A percentile compares a stretch with the other conserved stretches of the same genome.
Conservation (phyloP, 202 grass and related monocot species). For the Carex arenaria region DNA sequence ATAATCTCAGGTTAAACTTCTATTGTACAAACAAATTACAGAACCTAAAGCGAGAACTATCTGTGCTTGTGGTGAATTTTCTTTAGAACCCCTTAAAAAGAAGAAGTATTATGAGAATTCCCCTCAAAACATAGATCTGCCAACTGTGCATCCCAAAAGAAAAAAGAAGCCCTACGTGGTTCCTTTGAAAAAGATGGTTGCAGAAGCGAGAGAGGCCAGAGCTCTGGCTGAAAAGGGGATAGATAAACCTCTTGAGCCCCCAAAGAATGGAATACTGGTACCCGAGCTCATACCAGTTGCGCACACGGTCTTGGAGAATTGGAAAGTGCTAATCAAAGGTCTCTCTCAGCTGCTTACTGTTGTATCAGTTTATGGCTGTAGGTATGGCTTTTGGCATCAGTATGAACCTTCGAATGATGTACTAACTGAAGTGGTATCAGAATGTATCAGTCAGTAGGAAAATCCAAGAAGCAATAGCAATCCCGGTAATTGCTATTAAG, state of each 20-base stretch:
- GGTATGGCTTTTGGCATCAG: conserved; percentile 25
- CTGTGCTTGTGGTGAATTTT: conserved; percentile 21
- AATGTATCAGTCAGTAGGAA: not conserved
- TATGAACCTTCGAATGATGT: not conserved
- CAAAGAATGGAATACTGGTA: conserved; percentile 80
- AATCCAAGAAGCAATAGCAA: not conserved
- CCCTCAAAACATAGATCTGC: conserved; percentile 80
- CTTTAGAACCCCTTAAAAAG: not conserved
- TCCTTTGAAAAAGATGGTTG: conserved; percentile 66
- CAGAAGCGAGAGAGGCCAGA: conserved; percentile 50
- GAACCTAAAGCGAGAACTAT: not conserved
- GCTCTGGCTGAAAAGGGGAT: conserved; percentile 63
- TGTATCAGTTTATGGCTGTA: conserved; percentile 75
- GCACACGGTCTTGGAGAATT: conserved; percentile 66
- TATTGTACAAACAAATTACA: conserved; percentile 12
- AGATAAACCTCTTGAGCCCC: conserved; percentile 69
- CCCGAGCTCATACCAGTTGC: conserved; percentile 78
- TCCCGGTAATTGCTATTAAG: not conserved
- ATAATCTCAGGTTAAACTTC: conserved; percentile 8
- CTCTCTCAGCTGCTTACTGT: conserved; percentile 73
- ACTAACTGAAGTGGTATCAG: not conserved
- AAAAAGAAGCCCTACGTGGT: conserved; percentile 81
- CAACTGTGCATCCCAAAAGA: conserved; percentile 53
- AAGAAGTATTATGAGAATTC: not conserved
- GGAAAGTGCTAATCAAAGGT: conserved; percentile 75